Base-by-base conservation (phyloP, 2,329 filamentous ascomycete species). In the Pyrenochaeta sp. region DNA sequence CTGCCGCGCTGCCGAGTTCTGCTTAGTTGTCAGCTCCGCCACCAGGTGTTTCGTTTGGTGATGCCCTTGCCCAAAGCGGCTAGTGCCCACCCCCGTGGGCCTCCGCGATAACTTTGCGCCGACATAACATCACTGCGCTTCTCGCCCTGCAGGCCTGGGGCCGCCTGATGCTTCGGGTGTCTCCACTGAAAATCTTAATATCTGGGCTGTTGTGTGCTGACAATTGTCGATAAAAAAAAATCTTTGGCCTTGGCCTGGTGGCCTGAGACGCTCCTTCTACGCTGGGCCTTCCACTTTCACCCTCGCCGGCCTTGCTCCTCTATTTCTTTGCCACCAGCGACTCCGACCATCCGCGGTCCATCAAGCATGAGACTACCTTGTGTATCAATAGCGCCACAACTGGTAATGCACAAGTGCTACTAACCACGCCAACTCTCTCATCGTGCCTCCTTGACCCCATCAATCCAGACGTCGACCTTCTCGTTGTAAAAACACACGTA, bases 401-500 rank as follows among this genome's bases (percentile, higher is more conserved):
- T n/a, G n/a, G n/a, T n/a, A n/a, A n/a, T n/a, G n/a, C n/a, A n/a
- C n/a, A n/a, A n/a, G n/a, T n/a, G n/a, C n/a, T n/a, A n/a, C n/a
- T n/a, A n/a, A n/a, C n/a, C n/a, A n/a, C n/a, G n/a, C n/a, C n/a
- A n/a, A n/a, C n/a, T n/a, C 2, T 12, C 31, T 23, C 33, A 58
- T 21, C 36, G 40, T 49, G 69, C 43, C 54, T 77, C 69, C 48
- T 75, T 75, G n/a, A 75, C 66, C 1, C 86, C 86, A 55, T 86
- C 84, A 5, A 88, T 59, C 50, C 78, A 75, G n/a, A 89, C 80
- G 54, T 88, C 84, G 1, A 90, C 85, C 72, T 86, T 87, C 68
- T 90, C 87, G 57, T 89, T 88, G 58, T 89, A 89, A 54, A 89
- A 90, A 64, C 86, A 89, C 46, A 87, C 41, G 41, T 79, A 67